Conservation (phyloP, 164 flowering plant species). For the Saururus chinensis region DNA sequence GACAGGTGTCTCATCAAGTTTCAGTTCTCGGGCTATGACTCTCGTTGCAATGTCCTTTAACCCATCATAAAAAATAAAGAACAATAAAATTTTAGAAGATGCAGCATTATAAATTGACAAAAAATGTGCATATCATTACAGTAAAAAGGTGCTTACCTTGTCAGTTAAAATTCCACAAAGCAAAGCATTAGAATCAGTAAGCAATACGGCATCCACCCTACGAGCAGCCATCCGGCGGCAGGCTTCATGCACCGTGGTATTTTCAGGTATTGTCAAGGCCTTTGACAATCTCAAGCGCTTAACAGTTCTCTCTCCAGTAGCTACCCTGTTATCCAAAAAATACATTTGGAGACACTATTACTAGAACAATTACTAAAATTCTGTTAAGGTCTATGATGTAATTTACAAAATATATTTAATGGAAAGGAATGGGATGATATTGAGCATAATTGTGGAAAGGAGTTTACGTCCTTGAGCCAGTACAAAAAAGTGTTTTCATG, state of each 20-base stretch:
- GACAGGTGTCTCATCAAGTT: slow-evolving; percentile 81
- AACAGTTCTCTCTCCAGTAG: slow-evolving; percentile 91
- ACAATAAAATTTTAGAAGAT: not conserved
- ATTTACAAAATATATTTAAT: no score
- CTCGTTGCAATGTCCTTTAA: slow-evolving; percentile 85
- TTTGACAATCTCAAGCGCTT: slow-evolving; percentile 78
- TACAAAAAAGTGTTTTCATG: no score
- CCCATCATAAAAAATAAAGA: not conserved
- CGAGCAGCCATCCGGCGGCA: slow-evolving; percentile 96
- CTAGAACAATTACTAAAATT: not conserved
- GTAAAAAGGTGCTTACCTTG: slow-evolving; percentile 37
- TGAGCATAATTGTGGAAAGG: no score
- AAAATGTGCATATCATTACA: not conserved
- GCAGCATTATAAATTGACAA: not conserved
- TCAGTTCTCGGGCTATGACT: slow-evolving; percentile 73
- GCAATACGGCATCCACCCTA: slow-evolving; percentile 83
- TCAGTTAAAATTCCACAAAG: slow-evolving; percentile 97
- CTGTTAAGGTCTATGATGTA: not conserved
- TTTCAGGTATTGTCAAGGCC: slow-evolving; percentile 90
- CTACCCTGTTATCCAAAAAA: slow-evolving; percentile 32
- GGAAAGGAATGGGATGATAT: no score
- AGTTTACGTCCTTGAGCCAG: no score
- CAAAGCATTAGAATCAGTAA: slow-evolving; percentile 92
- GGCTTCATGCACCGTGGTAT: slow-evolving; percentile 67
- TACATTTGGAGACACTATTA: no score